phyloP scores from a whole-genome alignment of 2,329 filamentous ascomycete species.

The Claviceps paspali region DNA sequence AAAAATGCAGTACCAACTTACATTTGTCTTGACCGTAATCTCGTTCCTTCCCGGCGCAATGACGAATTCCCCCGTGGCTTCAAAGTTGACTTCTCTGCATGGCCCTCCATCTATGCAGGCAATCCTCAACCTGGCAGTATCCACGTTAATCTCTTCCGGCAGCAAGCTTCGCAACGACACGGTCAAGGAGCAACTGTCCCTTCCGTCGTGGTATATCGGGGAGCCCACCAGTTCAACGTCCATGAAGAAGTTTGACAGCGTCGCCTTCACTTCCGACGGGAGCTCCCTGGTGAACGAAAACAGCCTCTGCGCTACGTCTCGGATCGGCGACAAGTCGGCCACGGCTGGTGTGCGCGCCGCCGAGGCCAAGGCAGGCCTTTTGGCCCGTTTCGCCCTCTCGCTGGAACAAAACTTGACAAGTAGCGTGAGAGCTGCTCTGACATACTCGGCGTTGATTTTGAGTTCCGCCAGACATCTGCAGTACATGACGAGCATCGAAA shows the following conservation, averaged over 20 bases:
- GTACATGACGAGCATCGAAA: constrained; percentile 76
- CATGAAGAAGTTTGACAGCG: constrained; percentile 60
- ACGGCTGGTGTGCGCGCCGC: constrained; percentile 5
- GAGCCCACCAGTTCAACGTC: constrained; percentile 51
- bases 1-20: constrained; percentile 10
- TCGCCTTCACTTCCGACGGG: constrained; percentile 46
- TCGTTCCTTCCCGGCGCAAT: constrained; percentile 34
- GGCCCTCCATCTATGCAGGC: constrained; percentile 38
- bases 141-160: constrained; percentile 51
- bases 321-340: constrained; percentile 24
- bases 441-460: constrained; percentile 62
- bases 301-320: constrained; percentile 32
- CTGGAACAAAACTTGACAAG: constrained; percentile 49
- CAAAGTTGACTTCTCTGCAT: constrained; percentile 39
- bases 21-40: constrained; percentile 21
- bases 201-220: constrained; percentile 52
- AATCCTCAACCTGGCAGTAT: constrained; percentile 49
- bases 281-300: constrained; percentile 29
- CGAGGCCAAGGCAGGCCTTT: constrained; percentile 14
- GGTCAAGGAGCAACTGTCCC: constrained; percentile 60
- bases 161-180: constrained; percentile 59
- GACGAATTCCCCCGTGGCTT: constrained; percentile 12
- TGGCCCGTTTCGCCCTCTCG: constrained; percentile 32
- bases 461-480: constrained; percentile 67
- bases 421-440: constrained; percentile 59